Conservation (phyloP, 2,329 filamentous ascomycete species). For the Cercospora citrullina region DNA sequence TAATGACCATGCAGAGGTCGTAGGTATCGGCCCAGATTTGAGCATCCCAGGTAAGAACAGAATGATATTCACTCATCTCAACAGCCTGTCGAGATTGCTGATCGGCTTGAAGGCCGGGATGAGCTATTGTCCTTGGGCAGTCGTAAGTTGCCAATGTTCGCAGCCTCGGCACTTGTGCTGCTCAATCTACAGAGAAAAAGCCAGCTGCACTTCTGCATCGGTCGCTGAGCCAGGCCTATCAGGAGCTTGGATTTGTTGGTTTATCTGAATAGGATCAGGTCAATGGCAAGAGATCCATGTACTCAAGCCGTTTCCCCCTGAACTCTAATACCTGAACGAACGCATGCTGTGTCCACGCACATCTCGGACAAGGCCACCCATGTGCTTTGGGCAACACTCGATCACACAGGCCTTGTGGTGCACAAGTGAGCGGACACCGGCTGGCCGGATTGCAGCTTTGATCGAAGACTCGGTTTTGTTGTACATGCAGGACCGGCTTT, state of each 20-base stretch:
- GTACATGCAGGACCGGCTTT: too few species aligned
- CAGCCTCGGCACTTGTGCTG: background rate
- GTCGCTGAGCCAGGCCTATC: background rate
- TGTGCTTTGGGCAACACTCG: background rate
- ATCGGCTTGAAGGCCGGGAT: background rate
- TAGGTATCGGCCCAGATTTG: background rate
- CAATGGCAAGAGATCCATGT: background rate
- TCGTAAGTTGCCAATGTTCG: background rate
- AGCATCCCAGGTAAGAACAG: background rate
- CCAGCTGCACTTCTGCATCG: background rate
- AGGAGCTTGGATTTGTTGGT: background rate
- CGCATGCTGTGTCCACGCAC: background rate
- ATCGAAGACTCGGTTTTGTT: too few species aligned
- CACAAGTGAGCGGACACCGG: background rate
- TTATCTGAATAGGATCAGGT: background rate
- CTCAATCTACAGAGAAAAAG: background rate
- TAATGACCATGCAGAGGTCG: background rate
- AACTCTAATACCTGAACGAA: background rate
- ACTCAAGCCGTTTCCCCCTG: background rate
- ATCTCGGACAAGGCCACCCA: background rate
- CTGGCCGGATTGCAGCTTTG: background rate
- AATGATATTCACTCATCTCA: background rate
- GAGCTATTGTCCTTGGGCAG: background rate
- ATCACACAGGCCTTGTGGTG: background rate
- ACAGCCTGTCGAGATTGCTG: background rate